A percentile compares a stretch with the other conserved stretches of the same genome.
phyloP scores from a whole-genome alignment of 2,329 filamentous ascomycete species.

The Venturia oleaginea region DNA sequence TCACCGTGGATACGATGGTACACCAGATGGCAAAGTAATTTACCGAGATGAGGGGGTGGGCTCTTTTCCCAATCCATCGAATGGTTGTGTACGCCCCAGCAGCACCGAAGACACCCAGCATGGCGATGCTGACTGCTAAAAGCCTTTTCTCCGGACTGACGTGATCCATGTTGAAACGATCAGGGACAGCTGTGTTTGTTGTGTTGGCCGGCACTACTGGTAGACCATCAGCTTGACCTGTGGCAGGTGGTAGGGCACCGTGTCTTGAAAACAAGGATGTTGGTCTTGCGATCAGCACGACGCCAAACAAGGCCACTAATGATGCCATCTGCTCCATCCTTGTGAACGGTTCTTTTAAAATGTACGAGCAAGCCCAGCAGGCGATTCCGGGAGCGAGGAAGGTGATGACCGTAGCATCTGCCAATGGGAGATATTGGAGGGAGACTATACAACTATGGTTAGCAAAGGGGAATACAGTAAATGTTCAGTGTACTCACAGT shows the following conservation, averaged over 20 bases:
- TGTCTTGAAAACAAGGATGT: constrained; percentile 40
- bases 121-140: constrained; percentile 58
- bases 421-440: constrained; percentile 69
- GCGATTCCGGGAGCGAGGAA: constrained; percentile 74
- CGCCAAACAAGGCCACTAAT: constrained; percentile 65
- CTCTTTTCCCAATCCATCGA: constrained; percentile 68
- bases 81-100: constrained; percentile 67
- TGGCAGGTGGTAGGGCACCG: constrained; percentile 5
- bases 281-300: constrained; percentile 75
- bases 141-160: constrained; percentile 57
- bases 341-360: constrained; percentile 70
- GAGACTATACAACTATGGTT: constrained; percentile 38
- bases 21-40: constrained; percentile 73
- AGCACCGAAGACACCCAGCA: constrained; percentile 69
- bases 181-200: constrained; percentile 21
- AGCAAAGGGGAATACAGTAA: constrained; percentile 15
- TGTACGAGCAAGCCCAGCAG: constrained; percentile 69
- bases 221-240: constrained; percentile 15
- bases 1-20: constrained; percentile 55
- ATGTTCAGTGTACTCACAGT: constrained; percentile 24
- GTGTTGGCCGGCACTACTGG: constrained; percentile 25
- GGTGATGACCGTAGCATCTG: constrained; percentile 82
- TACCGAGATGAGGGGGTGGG: constrained; percentile 74
- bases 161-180: constrained; percentile 28
- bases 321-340: constrained; percentile 67